Evolutionary conservation across 495 filamentous ascomycete genomes (phyloP).

Genomic region (Daldinia vernicosa): DNA sequence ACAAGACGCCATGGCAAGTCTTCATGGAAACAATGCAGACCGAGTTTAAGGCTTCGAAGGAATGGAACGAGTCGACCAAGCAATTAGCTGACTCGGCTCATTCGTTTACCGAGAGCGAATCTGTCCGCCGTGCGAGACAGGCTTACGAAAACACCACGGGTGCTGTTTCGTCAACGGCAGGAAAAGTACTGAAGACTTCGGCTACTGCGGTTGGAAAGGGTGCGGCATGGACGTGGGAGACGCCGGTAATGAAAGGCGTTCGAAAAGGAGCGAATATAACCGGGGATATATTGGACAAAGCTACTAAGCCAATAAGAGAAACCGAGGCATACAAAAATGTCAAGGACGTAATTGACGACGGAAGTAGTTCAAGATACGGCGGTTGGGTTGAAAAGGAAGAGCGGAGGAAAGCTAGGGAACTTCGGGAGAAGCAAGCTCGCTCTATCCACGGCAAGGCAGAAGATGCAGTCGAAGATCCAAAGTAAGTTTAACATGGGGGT

Average conservation of each 20-base stretch:
- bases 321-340: conserved; percentile 94
- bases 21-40: conserved; percentile 93
- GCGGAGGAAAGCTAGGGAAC: conserved; percentile 76
- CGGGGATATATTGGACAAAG: conserved; percentile 87
- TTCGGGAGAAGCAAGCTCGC: conserved; percentile 66
- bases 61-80: conserved; percentile 99
- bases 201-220: conserved; percentile 86
- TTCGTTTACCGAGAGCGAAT: conserved; percentile 92
- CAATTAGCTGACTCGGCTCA: conserved; percentile 87
- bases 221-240: conserved; percentile 97
- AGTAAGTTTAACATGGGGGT: conserved; percentile 69
- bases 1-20: conserved; percentile 98
- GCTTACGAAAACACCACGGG: conserved; percentile 86
- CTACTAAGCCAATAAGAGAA: conserved; percentile 90
- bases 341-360: conserved; percentile 96
- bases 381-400: conserved; percentile 97
- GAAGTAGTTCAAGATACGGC: conserved; percentile 93
- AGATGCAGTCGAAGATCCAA: conserved; percentile 77
- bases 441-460: conserved; percentile 55
- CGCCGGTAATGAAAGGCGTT: conserved; percentile 89
- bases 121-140: conserved; percentile 82
- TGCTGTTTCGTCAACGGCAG: conserved; percentile 74
- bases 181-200: conserved; percentile 82
- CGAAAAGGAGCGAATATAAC: conserved; percentile 84
- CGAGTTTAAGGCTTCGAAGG: conserved; percentile 96